Evolutionary conservation across 2,329 filamentous ascomycete genomes (phyloP).

Genomic region (Annulohypoxylon truncatum): DNA sequence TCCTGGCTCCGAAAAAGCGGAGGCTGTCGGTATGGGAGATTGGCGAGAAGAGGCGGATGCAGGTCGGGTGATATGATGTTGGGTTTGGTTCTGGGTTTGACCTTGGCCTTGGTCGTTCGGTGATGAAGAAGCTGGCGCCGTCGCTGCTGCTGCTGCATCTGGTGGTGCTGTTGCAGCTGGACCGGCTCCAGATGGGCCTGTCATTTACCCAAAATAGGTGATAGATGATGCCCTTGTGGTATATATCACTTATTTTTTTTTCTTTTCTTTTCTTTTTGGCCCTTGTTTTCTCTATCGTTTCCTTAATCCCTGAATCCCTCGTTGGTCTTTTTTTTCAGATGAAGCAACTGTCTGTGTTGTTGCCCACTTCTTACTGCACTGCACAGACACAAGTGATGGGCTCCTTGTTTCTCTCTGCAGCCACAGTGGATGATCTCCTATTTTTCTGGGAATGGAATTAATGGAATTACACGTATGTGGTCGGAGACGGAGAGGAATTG

Average conservation of each 20-base stretch:
- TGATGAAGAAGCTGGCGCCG: slow-evolving; percentile 19
- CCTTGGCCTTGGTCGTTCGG: slow-evolving; percentile 10
- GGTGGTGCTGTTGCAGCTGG: slow-evolving; percentile 41
- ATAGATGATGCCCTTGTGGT: slow-evolving; percentile 8
- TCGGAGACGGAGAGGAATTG: slow-evolving; percentile 33
- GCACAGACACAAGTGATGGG: slow-evolving; percentile 35
- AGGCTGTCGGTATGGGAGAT: slow-evolving; percentile 37
- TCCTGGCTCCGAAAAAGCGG: slow-evolving; percentile 44
- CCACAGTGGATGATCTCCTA: slow-evolving; percentile 37
- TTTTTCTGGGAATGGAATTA: slow-evolving; percentile 32
- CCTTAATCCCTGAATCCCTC: slow-evolving; percentile 4
- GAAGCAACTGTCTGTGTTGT: slow-evolving; percentile 33
- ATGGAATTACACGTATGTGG: slow-evolving; percentile 36
- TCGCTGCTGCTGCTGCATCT: slow-evolving; percentile 20
- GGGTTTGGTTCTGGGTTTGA: background rate
- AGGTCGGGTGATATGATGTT: slow-evolving; percentile 23
- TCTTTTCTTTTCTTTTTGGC: background rate
- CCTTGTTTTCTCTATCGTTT: background rate
- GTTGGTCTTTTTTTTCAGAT: slow-evolving; percentile 16
- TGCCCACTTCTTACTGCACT: slow-evolving; percentile 38
- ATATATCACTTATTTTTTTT: slow-evolving; percentile 27
- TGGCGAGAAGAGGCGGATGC: slow-evolving; percentile 26
- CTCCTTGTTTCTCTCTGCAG: slow-evolving; percentile 37
- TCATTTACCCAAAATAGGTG: slow-evolving; percentile 44
- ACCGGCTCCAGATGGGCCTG: slow-evolving; percentile 44